Base-by-base conservation (phyloP, 106 monocot genomes). In the Triglochin maritima region DNA sequence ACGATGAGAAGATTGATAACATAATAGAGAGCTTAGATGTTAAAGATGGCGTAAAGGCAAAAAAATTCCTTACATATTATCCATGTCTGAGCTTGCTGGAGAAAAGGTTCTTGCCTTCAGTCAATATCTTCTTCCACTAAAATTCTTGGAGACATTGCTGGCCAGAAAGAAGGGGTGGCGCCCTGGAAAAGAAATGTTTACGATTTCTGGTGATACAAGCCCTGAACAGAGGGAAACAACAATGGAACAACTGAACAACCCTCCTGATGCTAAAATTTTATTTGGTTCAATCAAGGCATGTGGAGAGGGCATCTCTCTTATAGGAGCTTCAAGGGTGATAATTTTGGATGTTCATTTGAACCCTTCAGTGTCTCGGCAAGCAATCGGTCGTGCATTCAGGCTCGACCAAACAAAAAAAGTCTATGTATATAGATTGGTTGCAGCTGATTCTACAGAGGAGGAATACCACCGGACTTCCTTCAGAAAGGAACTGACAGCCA, bases 241-340 rank as follows among this genome's bases (percentile, higher is more conserved):
- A 5, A 90, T 88, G 87, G 95, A 96, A 6, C 83, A 80, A 13
- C 87, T 96, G 67, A 96, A 96, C 68, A 85, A 78, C 60, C 90
- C 95, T 2, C 6, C 66, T 13, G 90, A 88, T 78, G 87, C 90
- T 4, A 90, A 85, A 61, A 74, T 96, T 60, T 74, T 96, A 46
- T 83, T 96, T 70, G 95, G 95, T 44, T 96, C 95, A 1, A 96
- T 96, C 70, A 96, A 86, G 78, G 95, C 95, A 0, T 96, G 95
- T 74, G 95, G 95, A 2, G 95, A 96, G 79, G 95, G 95, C 2
- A 87, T 96, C 53, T 96, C 95, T 54, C 74, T 96, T 11, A 81
- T 88, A 12, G 95, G 95, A 14, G 95, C 95, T 46, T 96, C 95
- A 0, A 73, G 95, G 42, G 76, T 96, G 49, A 50, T 96, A 17